Evolutionary conservation across 805 yeast species (phyloP), one percentile per base, ranked within the genome.

Genomic region (Helenozyma baotianmanensis): DNA sequence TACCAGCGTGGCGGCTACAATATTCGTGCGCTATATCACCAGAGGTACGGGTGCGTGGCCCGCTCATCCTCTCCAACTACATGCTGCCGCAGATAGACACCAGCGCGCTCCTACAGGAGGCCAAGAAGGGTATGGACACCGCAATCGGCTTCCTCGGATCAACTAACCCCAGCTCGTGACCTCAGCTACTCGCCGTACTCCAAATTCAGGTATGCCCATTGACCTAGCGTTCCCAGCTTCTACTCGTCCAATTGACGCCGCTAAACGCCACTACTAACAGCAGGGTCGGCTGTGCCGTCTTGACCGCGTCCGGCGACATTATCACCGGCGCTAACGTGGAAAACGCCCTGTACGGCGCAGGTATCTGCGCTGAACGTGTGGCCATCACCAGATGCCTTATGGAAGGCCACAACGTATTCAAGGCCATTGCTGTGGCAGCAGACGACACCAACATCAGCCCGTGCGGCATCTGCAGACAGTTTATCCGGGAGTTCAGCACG

Each of bases 401-500:
- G 60, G 57, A 49, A 25, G 77, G 77, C 0, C 58, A 64, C 35
- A 51, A 42, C 4, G 30, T 41, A 15, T 72, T 81, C 52, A 64
- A 60, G 38, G 85, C 83, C 1, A 61, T 86, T 36, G 95, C 81
- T 4, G 74, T 86, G 8, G 64, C 83, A 3, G 72, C 84, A 14
- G 89, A 81, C 50, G 50, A 53, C 1, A 71, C 70, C 2, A 72
- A 80, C 19, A 78, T 83, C 9, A 68, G 89, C 8, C 98, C 98
- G 0, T 90, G 98, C 56, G 98, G 98, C 3, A 80, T 92, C 23
- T 90, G 98, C 51, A 69, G 98, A 33, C 98, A 90, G 58, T 75
- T 82, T 35, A 76, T 90, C 21, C 68, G 96, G 23, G 98, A 90
- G 56, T 90, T 89, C 56, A 74, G 79, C 0, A 50, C 55, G 6